Evolutionary conservation across 306 rosid genomes (phyloP), one percentile per base, ranked within the genome.

Genomic region (Vigna radiata): DNA sequence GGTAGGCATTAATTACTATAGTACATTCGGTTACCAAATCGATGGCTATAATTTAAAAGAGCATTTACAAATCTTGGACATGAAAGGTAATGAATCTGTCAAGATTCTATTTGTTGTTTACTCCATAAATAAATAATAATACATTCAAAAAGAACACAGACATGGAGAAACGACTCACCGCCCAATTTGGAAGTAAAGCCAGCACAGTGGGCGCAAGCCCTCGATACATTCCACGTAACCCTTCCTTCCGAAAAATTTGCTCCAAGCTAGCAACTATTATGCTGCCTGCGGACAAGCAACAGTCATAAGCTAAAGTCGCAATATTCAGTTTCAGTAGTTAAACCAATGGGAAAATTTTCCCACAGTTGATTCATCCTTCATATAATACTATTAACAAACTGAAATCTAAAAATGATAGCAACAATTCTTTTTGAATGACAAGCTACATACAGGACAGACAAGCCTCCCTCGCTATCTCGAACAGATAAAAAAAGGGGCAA

Each of bases 141-240:
- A 7, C 2, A 76, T 1, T 7, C 27, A 60, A 62, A 70, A 14
- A 78, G 49, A 8, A 62, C 52, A 61, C 29, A 7, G 17, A 39
- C 33, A 47, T 60, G 44, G 67, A 49, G 50, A 62, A 74, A 73
- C 64, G 58, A 70, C 98, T 93, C 78, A 93, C 98, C 69, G 98
- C 98, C 98, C 96, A 91, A 67, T 91, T 93, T 23, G 98, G 95
- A 82, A 93, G 96, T 70, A 93, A 82, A 43, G 98, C 98, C 53
- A 91, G 77, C 70, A 84, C 95, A 49, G 98, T 93, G 15, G 98
- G 98, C 67, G 96, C 63, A 52, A 93, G 90, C 23, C 98, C 98
- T 23, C 95, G 93, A 79, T 93, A 93, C 98, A 93, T 88, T 74
- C 98, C 98, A 6, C 95, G 96, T 13, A 93, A 55, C 37, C 97